A percentile compares a stretch with the other conserved stretches of the same genome.
Conservation (phyloP, 257 asterid genomes). For the Gynochthodes officinalis region DNA sequence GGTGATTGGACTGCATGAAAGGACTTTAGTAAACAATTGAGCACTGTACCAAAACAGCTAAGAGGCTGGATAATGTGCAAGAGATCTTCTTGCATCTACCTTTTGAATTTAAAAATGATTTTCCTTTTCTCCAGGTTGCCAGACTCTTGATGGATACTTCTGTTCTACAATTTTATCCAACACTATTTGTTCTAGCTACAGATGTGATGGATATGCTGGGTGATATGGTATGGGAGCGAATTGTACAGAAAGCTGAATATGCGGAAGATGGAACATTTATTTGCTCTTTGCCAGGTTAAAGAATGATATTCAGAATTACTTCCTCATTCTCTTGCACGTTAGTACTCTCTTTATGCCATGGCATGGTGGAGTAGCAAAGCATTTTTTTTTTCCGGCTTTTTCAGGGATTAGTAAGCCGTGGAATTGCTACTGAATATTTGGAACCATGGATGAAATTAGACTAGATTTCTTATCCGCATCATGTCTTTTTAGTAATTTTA, state of each 20-base stretch:
- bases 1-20: background rate
- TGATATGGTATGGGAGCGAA: constrained; percentile 78
- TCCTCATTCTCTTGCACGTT: constrained; percentile 3
- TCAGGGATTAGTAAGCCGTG: background rate
- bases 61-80: background rate
- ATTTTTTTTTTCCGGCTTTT: background rate
- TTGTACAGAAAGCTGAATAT: constrained; percentile 56
- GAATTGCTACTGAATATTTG: background rate
- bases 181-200: constrained; percentile 71
- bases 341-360: background rate
- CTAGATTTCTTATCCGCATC: background rate
- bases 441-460: background rate
- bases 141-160: constrained; percentile 80
- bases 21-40: background rate
- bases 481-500: background rate
- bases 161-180: constrained; percentile 68
- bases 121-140: constrained; percentile 54
- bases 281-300: constrained; percentile 58
- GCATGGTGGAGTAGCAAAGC: background rate
- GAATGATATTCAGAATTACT: constrained; percentile 7
- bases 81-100: background rate
- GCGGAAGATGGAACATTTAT: constrained; percentile 50
- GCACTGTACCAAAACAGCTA: background rate
- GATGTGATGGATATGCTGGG: constrained; percentile 88
- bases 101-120: constrained; percentile 16